Evolutionary conservation across 108 stramenopile genomes (phyloP), one percentile per base, ranked within the genome.

Genomic region (Fistulifera pelliculosa): DNA sequence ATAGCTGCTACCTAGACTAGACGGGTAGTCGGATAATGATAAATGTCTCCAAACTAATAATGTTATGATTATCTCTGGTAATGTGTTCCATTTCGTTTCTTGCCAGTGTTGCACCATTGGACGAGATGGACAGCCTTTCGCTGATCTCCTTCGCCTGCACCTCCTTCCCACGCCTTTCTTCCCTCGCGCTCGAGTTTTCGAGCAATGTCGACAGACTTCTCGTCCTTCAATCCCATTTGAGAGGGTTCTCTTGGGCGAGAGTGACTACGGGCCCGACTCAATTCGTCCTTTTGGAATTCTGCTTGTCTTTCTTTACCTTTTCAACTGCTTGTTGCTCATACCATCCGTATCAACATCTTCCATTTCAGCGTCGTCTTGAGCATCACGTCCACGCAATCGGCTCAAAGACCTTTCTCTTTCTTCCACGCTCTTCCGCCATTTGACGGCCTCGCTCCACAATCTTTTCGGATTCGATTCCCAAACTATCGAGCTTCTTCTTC

Each of bases 71-170:
- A 76, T 26, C 79, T 68, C 54, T 66, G 67, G 54, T 76, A 70
- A 57, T 86, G 84, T n/a, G 91, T 93, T 41, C 91, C 91, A 58
- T 79, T 88, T 54, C 91, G 64, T 59, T 93, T 93, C 72, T 93
- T 93, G 40, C 91, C 91, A 7, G 91, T 93, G 69, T 93, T 93
- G 80, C 83, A 84, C 91, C 91, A 93, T 54, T 87, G 84, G 18
- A 93, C 84, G 56, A 93, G 62, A 58, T 93, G 91, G 42, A 86
- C 91, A 14, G 64, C 61, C 81, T 93, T 93, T 39, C 77, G 82
- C 1, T 88, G 81, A 67, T 93, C 91, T 42, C 91, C 91, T 48
- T 93, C 91, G 26, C 91, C 91, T 27, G 76, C 65, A 16, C 61
- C 73, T 19, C 86, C 86, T 31, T 56, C 50, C 84, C 85, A 93